A percentile compares a stretch with the other conserved stretches of the same genome.
Conservation (phyloP, 495 filamentous ascomycete genomes). For the Penicillium longicatenatum region DNA sequence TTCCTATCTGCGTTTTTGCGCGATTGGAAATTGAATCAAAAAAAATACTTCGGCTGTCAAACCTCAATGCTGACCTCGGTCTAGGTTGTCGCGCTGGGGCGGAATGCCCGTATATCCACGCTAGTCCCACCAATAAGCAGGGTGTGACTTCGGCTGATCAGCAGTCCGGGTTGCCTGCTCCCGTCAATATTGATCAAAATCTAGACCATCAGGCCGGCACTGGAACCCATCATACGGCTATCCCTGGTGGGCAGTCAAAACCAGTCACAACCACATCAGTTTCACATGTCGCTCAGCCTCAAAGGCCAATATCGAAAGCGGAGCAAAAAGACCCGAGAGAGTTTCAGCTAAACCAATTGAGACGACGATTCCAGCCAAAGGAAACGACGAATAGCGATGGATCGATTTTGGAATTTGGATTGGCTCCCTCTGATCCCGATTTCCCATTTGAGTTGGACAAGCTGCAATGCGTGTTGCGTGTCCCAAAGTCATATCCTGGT, state of each 20-base stretch:
- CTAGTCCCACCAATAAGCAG: slow-evolving; percentile 20
- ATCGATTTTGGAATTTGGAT: slow-evolving; percentile 59
- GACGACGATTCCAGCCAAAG: slow-evolving; percentile 66
- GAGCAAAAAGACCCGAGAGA: slow-evolving; percentile 69
- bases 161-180: slow-evolving; percentile 7
- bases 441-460: slow-evolving; percentile 77
- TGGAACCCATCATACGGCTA: slow-evolving; percentile 16
- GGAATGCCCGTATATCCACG: slow-evolving; percentile 45
- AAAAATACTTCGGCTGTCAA: neutral
- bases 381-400: slow-evolving; percentile 55
- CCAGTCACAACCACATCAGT: slow-evolving; percentile 4
- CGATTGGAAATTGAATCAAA: neutral
- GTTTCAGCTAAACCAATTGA: slow-evolving; percentile 77
- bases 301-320: slow-evolving; percentile 64
- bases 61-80: slow-evolving; percentile 22
- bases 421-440: slow-evolving; percentile 84
- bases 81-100: slow-evolving; percentile 46
- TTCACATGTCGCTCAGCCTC: slow-evolving; percentile 36
- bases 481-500: slow-evolving; percentile 65
- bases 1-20: neutral
- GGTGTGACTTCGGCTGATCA: slow-evolving; percentile 12
- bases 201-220: slow-evolving; percentile 10
- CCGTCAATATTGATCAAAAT: slow-evolving; percentile 7
- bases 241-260: slow-evolving; percentile 13
- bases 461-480: slow-evolving; percentile 70